Evolutionary conservation across 2,329 filamentous ascomycete genomes (phyloP).

Genomic region (Fusarium cicatricum): DNA sequence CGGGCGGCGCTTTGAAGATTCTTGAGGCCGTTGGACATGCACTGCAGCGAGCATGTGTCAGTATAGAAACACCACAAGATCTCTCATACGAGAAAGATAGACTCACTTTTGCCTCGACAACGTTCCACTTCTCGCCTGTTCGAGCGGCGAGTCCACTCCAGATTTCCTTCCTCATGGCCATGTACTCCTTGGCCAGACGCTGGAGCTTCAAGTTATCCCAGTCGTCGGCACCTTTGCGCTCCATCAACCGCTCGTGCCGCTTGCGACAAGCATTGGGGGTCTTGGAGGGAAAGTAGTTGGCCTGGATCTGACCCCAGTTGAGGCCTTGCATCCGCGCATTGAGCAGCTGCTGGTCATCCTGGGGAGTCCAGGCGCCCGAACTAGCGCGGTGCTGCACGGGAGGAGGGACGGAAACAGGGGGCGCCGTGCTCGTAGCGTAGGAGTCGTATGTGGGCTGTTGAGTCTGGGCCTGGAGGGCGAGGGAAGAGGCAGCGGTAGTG

Average conservation of each 20-base stretch:
- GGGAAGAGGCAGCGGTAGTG: slow-evolving; percentile 44
- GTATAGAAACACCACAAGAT: neutral
- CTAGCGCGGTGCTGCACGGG: slow-evolving; percentile 64
- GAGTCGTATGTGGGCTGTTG: slow-evolving; percentile 50
- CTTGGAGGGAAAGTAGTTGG: slow-evolving; percentile 79
- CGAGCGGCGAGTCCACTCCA: slow-evolving; percentile 78
- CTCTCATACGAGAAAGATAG: neutral
- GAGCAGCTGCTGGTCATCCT: slow-evolving; percentile 79
- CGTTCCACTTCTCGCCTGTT: slow-evolving; percentile 85
- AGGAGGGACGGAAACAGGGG: slow-evolving; percentile 47
- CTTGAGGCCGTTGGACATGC: slow-evolving; percentile 84
- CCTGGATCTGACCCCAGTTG: slow-evolving; percentile 85
- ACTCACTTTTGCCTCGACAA: slow-evolving; percentile 68
- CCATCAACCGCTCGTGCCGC: slow-evolving; percentile 84
- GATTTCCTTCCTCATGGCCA: slow-evolving; percentile 80
- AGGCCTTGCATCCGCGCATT: slow-evolving; percentile 75
- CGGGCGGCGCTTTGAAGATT: slow-evolving; percentile 77
- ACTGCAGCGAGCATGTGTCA: slow-evolving; percentile 57
- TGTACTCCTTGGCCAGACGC: slow-evolving; percentile 78
- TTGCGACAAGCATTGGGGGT: slow-evolving; percentile 87
- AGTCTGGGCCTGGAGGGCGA: slow-evolving; percentile 46
- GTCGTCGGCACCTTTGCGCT: slow-evolving; percentile 76
- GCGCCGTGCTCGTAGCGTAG: slow-evolving; percentile 48
- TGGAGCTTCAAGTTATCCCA: slow-evolving; percentile 82
- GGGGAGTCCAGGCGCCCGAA: slow-evolving; percentile 74